These are phyloP conservation scores for Leccinum longicurvipes DNA, from an alignment of 768 basidiomycete genomes.

Conservation along the genomic window DNA sequence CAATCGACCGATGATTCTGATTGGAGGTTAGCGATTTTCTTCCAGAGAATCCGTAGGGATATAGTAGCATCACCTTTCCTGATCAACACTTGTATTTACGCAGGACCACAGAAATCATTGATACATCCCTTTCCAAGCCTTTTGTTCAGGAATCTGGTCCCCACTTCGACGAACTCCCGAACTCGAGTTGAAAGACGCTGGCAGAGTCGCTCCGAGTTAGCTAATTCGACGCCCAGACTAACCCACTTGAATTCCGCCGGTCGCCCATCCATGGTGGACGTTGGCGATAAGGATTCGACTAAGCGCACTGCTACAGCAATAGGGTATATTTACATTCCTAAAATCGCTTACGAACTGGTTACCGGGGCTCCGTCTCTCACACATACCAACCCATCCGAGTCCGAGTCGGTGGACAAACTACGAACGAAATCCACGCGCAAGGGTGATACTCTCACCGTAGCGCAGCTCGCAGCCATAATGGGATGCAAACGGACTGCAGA, in stretches of 20 bases:
- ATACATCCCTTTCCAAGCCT: neutral
- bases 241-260: slow-evolving; percentile 76
- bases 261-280: slow-evolving; percentile 80
- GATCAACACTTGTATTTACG: slow-evolving; percentile 20
- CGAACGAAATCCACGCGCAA: slow-evolving; percentile 55
- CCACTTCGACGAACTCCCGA: neutral
- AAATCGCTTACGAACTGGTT: slow-evolving; percentile 62
- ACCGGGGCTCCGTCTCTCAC: slow-evolving; percentile 26
- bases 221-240: slow-evolving; percentile 29
- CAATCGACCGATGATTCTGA: slow-evolving; percentile 89
- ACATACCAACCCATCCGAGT: slow-evolving; percentile 1
- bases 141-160: neutral
- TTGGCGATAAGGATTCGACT: slow-evolving; percentile 58
- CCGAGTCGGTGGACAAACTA: slow-evolving; percentile 29
- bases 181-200: slow-evolving; percentile 20
- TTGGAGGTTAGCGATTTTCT: slow-evolving; percentile 78
- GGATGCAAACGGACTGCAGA: slow-evolving; percentile 79
- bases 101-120: slow-evolving; percentile 17
- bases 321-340: slow-evolving; percentile 69
- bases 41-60: slow-evolving; percentile 18
- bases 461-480: slow-evolving; percentile 86
- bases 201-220: slow-evolving; percentile 14
- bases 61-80: slow-evolving; percentile 21
- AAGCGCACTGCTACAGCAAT: slow-evolving; percentile 70
- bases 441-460: slow-evolving; percentile 70